Percentiles rank a stretch among this genome's conserved stretches.
phyloP scores from a whole-genome alignment of 2,329 filamentous ascomycete genomes.

The Colletotrichum truncatum region DNA sequence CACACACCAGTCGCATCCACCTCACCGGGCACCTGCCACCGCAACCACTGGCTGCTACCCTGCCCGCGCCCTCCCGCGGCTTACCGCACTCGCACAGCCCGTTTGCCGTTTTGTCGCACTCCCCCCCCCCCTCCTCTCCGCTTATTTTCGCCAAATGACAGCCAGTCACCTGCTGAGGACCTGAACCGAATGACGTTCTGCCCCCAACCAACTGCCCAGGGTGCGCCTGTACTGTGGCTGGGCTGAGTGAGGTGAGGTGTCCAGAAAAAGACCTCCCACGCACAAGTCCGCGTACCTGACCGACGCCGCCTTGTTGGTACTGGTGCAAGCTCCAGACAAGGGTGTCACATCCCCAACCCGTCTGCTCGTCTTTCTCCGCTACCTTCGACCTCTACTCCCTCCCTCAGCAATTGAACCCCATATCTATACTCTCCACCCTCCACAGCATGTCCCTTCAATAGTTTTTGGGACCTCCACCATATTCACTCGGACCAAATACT shows the following conservation, averaged over 20 bases:
- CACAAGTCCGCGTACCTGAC: conserved; percentile 2
- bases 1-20: neutral
- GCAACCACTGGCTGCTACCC: neutral
- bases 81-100: conserved; percentile 22
- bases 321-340: conserved; percentile 15
- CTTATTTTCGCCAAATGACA: neutral
- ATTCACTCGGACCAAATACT: neutral
- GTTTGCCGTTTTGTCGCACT: neutral
- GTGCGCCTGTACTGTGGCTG: conserved; percentile 16
- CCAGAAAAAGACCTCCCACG: conserved; percentile 13
- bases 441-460: conserved; percentile 21
- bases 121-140: neutral
- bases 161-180: conserved; percentile 3
- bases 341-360: conserved; percentile 30
- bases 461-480: neutral
- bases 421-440: neutral
- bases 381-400: conserved; percentile 1
- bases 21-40: conserved; percentile 14
- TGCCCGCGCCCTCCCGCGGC: conserved; percentile 11
- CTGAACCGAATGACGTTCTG: conserved; percentile 21
- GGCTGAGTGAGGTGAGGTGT: conserved; percentile 11
- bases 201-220: conserved; percentile 20
- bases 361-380: conserved; percentile 13
- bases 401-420: conserved; percentile 8
- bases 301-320: neutral